Percentiles rank a stretch among this genome's conserved stretches.
Conservation (phyloP, 1,284 basidiomycete genomes). For the Vanrija sp. region DNA sequence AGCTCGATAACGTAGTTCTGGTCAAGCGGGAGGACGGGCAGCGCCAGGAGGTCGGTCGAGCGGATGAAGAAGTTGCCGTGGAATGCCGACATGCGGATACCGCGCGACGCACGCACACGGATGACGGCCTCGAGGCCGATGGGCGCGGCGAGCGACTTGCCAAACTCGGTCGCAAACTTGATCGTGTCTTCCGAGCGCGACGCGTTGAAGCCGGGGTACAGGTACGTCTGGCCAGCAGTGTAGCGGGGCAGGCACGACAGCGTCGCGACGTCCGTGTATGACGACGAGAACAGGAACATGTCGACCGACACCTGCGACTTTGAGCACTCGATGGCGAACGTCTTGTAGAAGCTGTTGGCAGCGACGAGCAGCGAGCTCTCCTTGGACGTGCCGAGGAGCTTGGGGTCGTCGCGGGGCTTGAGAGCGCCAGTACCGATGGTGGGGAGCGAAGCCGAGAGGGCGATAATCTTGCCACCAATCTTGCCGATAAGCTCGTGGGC, state of each 20-base stretch:
- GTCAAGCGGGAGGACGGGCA: conserved; percentile 94
- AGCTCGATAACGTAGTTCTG: conserved; percentile 97
- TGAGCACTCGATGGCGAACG: conserved; percentile 97
- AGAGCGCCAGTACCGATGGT: conserved; percentile 85
- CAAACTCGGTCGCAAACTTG: conserved; percentile 97
- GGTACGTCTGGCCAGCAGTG: conserved; percentile 96
- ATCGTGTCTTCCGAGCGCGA: conserved; percentile 88
- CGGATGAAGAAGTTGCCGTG: conserved; percentile 99
- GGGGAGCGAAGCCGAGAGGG: conserved; percentile 82
- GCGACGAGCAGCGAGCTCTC: conserved; percentile 84
- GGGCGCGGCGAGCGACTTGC: conserved; percentile 84
- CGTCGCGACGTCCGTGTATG: conserved; percentile 93
- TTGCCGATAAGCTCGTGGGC: conserved; percentile 91
- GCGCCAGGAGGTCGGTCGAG: conserved; percentile 91
- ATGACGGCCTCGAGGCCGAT: conserved; percentile 97
- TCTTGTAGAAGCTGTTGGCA: conserved; percentile 94
- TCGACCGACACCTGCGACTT: conserved; percentile 96
- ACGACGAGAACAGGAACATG: conserved; percentile 95
- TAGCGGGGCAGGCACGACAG: conserved; percentile 80
- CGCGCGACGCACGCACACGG: conserved; percentile 90
- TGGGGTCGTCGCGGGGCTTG: conserved; percentile 95
- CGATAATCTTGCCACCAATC: conserved; percentile 93
- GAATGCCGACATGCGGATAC: conserved; percentile 94
- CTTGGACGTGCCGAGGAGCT: conserved; percentile 91
- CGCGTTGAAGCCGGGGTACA: conserved; percentile 98